Conservation (phyloP, 2,329 filamentous ascomycete genomes). For the Chlorencoelia australis region DNA sequence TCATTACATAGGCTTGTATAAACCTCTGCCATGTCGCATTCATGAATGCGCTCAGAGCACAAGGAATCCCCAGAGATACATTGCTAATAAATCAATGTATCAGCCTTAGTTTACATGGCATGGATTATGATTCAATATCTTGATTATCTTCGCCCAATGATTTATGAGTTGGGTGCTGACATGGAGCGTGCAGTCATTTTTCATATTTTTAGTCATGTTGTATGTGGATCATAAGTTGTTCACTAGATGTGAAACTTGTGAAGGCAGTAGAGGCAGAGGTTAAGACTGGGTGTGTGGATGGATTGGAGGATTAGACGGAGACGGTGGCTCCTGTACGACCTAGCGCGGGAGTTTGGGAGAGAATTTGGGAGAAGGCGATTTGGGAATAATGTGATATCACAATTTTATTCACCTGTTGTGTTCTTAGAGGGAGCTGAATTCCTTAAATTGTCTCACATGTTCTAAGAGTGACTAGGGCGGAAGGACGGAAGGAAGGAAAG, state of each 20-base stretch:
- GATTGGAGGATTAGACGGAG: background rate
- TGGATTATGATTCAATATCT: conserved; percentile 52
- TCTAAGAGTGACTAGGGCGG: too few species aligned
- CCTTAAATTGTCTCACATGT: too few species aligned
- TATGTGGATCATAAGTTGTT: conserved; percentile 49
- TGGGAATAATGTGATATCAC: too few species aligned
- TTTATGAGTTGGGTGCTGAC: conserved; percentile 54
- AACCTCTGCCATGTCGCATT: conserved; percentile 54
- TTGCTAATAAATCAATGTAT: conserved; percentile 48
- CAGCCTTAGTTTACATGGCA: conserved; percentile 58
- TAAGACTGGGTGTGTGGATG: conserved; percentile 30
- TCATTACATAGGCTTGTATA: conserved; percentile 61
- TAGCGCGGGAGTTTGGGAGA: too few species aligned
- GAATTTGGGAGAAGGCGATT: too few species aligned
- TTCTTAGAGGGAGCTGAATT: too few species aligned
- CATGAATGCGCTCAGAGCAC: conserved; percentile 46
- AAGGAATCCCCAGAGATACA: conserved; percentile 44
- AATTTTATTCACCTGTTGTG: too few species aligned
- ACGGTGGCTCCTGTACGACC: too few species aligned
- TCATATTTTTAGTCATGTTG: conserved; percentile 52
- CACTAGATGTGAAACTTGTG: conserved; percentile 30
- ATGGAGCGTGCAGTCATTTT: conserved; percentile 52
- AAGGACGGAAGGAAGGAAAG: too few species aligned
- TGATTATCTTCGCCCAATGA: conserved; percentile 58
- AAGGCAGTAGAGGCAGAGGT: conserved; percentile 32